phyloP scores from a whole-genome alignment of 495 filamentous ascomycete genomes.

The Terfezia claveryi region DNA sequence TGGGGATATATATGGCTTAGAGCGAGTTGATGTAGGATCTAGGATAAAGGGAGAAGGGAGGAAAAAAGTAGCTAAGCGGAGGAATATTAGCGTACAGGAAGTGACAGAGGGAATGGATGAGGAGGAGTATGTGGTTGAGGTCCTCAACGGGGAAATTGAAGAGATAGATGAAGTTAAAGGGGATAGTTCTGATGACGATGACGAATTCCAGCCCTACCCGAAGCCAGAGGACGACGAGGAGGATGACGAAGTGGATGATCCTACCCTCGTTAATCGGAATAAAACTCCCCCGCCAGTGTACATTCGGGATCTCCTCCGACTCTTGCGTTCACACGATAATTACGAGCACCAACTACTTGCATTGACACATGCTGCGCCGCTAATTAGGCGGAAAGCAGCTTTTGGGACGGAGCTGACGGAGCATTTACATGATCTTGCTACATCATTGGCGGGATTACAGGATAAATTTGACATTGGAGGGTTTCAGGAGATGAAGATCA shows the following conservation, averaged over 20 bases:
- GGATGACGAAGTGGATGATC: conserved; percentile 68
- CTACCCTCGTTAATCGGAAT: conserved; percentile 58
- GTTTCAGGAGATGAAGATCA: conserved; percentile 55
- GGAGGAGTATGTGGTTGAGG: background rate
- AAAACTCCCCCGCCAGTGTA: conserved; percentile 69
- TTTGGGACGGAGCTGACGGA: conserved; percentile 75
- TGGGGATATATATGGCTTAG: conserved; percentile 36
- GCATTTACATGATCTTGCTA: conserved; percentile 60
- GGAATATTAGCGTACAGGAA: background rate
- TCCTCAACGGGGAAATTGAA: background rate
- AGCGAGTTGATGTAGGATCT: background rate
- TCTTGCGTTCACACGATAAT: conserved; percentile 58
- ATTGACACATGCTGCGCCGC: conserved; percentile 45
- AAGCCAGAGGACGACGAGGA: conserved; percentile 86
- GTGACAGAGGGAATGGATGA: background rate
- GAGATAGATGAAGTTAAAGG: conserved; percentile 15
- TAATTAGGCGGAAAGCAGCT: conserved; percentile 72
- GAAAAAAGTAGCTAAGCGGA: background rate
- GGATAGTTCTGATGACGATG: conserved; percentile 34
- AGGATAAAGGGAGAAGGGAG: background rate
- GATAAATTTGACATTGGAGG: conserved; percentile 55
- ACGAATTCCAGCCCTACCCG: conserved; percentile 57
- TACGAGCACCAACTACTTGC: conserved; percentile 67
- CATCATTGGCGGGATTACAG: conserved; percentile 50
- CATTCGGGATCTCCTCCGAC: conserved; percentile 61